Percentiles rank a stretch among this genome's conserved stretches.
Conservation (phyloP, 306 rosid species). For the Inga leiocalycina region DNA sequence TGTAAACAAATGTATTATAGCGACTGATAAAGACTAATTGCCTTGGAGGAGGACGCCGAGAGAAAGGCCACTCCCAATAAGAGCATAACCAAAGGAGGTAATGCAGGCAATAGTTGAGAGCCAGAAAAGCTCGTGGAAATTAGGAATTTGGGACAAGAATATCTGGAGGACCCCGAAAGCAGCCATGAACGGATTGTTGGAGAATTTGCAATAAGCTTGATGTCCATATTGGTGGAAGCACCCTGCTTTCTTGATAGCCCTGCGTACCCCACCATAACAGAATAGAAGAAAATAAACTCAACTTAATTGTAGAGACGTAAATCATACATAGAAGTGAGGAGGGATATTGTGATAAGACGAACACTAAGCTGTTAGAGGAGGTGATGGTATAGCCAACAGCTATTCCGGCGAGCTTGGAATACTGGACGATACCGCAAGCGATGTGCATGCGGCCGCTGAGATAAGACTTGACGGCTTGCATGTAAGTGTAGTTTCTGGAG, state of each 20-base stretch:
- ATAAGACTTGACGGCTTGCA: constrained; percentile 48
- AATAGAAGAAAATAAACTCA: not conserved
- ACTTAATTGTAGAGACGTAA: not conserved
- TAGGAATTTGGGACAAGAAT: constrained; percentile 64
- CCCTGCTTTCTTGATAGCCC: constrained; percentile 53
- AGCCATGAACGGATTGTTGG: constrained; percentile 60
- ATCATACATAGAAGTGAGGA: not conserved
- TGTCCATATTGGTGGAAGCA: constrained; percentile 50
- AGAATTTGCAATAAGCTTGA: constrained; percentile 53
- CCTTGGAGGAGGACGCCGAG: constrained; percentile 45
- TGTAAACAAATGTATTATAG: too few species aligned
- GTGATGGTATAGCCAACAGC: constrained; percentile 58
- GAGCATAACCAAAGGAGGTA: constrained; percentile 69
- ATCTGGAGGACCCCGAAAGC: constrained; percentile 54
- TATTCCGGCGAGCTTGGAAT: constrained; percentile 45
- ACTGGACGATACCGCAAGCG: constrained; percentile 46
- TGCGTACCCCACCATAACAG: constrained; percentile 11
- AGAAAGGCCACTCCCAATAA: constrained; percentile 56
- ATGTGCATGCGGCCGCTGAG: constrained; percentile 50
- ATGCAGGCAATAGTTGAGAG: constrained; percentile 59
- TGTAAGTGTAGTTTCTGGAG: constrained; percentile 51
- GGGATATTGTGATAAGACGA: constrained; percentile 10
- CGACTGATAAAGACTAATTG: not conserved
- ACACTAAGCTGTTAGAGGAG: constrained; percentile 55
- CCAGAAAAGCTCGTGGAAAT: constrained; percentile 59